Evolutionary conservation across 768 basidiomycete species (phyloP).

Genomic region (Filobasidium floriforme): DNA sequence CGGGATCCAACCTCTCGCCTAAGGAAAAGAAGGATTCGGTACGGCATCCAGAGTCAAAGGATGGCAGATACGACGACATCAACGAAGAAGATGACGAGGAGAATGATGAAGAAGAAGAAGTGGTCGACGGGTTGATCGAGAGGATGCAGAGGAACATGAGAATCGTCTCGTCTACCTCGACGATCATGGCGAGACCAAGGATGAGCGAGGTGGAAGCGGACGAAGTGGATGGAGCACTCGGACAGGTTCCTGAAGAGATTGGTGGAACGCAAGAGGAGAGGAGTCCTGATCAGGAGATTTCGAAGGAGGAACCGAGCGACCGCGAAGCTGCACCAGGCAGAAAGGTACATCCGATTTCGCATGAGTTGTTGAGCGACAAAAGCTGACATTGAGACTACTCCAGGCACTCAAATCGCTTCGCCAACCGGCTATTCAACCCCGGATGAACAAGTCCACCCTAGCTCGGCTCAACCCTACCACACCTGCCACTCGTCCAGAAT

Average conservation of each 20-base stretch:
- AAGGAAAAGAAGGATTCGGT: too few species aligned
- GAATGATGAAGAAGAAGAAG: neutral
- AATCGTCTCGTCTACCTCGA: neutral
- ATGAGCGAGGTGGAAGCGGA: constrained; percentile 1
- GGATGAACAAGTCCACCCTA: constrained; percentile 6
- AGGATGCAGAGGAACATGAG: constrained; percentile 1
- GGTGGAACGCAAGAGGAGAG: neutral
- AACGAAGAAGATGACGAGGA: neutral
- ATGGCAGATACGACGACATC: too few species aligned
- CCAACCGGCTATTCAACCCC: constrained; percentile 3
- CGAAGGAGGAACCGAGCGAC: neutral
- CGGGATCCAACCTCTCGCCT: too few species aligned
- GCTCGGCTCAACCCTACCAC: neutral
- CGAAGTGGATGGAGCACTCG: constrained; percentile 2
- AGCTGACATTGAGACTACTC: neutral
- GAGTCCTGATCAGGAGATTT: neutral
- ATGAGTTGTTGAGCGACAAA: neutral
- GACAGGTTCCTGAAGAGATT: neutral
- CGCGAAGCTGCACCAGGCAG: neutral
- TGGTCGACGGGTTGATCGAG: neutral
- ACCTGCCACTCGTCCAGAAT: neutral
- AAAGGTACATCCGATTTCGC: neutral
- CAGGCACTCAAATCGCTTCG: neutral
- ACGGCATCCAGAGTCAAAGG: too few species aligned
- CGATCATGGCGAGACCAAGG: neutral